Evolutionary conservation across 2,329 filamentous ascomycete genomes (phyloP).

Genomic region (Cercospora nicotianae): DNA sequence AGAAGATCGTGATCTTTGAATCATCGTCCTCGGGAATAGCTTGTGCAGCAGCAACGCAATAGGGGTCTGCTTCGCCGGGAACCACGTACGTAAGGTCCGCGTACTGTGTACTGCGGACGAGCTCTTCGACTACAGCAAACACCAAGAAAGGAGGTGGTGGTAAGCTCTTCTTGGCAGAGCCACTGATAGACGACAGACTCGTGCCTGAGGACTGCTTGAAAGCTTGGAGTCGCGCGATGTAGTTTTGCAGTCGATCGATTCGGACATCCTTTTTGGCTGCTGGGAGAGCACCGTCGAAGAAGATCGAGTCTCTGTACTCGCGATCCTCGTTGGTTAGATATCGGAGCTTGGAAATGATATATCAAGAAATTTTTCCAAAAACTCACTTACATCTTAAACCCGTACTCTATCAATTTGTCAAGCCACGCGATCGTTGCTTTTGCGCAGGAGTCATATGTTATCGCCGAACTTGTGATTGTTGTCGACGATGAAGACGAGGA

Average conservation of each 20-base stretch:
- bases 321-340: neutral
- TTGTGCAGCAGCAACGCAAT: constrained; percentile 68
- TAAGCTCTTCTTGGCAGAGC: constrained; percentile 38
- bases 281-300: constrained; percentile 84
- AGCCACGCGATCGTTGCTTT: constrained; percentile 63
- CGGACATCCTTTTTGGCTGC: constrained; percentile 63
- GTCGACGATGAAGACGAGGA: neutral
- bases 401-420: constrained; percentile 55
- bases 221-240: constrained; percentile 57
- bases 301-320: constrained; percentile 64
- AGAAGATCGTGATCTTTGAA: constrained; percentile 58
- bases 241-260: constrained; percentile 59
- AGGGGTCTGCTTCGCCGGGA: constrained; percentile 80
- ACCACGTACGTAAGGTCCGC: constrained; percentile 58
- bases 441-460: constrained; percentile 61
- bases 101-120: constrained; percentile 49
- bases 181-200: constrained; percentile 19
- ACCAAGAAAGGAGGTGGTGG: constrained; percentile 71
- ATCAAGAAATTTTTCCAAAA: neutral
- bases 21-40: constrained; percentile 40
- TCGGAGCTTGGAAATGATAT: neutral
- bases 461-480: neutral
- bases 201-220: constrained; percentile 42
- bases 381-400: constrained; percentile 62
- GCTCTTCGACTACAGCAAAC: constrained; percentile 70